Evolutionary conservation across 2,329 filamentous ascomycete genomes (phyloP).

Genomic region (Cladosporium halotolerans): DNA sequence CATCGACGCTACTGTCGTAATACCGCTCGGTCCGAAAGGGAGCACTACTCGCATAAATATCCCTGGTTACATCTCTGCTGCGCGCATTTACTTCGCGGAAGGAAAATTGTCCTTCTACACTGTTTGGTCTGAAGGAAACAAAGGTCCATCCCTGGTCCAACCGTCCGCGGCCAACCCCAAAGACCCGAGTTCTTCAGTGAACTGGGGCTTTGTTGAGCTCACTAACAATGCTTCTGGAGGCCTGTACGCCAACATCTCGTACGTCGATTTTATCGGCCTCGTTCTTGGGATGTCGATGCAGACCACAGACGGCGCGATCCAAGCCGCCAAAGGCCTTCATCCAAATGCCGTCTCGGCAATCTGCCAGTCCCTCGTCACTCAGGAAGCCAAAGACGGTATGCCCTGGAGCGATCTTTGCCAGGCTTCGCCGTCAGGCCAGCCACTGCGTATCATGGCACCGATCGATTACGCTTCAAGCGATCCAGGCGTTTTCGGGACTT

Average conservation of each 20-base stretch:
- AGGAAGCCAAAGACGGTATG: slow-evolving; percentile 49
- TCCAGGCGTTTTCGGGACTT: slow-evolving; percentile 40
- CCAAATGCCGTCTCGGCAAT: slow-evolving; percentile 51
- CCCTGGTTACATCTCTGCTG: slow-evolving; percentile 37
- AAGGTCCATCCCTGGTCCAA: slow-evolving; percentile 40
- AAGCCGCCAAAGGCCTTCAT: slow-evolving; percentile 54
- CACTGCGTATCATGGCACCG: slow-evolving; percentile 37
- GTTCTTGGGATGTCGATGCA: slow-evolving; percentile 49
- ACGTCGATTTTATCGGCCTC: slow-evolving; percentile 34
- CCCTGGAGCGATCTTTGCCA: slow-evolving; percentile 59
- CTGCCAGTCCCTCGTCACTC: slow-evolving; percentile 48
- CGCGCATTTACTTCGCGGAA: slow-evolving; percentile 43
- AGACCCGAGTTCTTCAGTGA: slow-evolving; percentile 37
- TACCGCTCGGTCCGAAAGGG: slow-evolving; percentile 35
- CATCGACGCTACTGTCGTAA: slow-evolving; percentile 36
- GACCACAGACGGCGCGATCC: slow-evolving; percentile 43
- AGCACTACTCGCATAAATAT: slow-evolving; percentile 35
- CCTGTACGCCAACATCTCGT: slow-evolving; percentile 37
- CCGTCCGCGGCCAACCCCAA: slow-evolving; percentile 38
- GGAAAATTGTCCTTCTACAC: slow-evolving; percentile 41
- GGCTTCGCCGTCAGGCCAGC: slow-evolving; percentile 29
- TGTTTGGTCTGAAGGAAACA: slow-evolving; percentile 25
- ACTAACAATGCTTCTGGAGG: slow-evolving; percentile 40
- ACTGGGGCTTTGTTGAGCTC: slow-evolving; percentile 42
- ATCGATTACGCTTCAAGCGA: slow-evolving; percentile 40